phyloP scores from a whole-genome alignment of 78 protist genomes.

The Chrysochromulina tobinii region DNA sequence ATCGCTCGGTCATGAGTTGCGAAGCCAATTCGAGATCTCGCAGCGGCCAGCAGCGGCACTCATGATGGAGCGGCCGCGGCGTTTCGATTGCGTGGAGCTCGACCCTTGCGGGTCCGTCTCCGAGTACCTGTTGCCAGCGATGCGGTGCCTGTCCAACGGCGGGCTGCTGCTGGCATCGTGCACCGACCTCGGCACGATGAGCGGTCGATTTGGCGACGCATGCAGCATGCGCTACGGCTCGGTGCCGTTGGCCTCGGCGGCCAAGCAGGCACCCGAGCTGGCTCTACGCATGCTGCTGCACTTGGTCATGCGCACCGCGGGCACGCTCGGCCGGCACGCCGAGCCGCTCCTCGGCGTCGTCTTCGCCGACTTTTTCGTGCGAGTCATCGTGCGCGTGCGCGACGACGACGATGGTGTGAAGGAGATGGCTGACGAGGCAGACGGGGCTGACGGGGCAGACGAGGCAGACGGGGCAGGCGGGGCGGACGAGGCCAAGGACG shows the following conservation, averaged over 20 bases:
- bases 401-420: background rate
- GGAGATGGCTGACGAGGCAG: too few species aligned
- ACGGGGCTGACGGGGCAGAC: too few species aligned
- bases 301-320: background rate
- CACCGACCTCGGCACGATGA: slow-evolving; percentile 3
- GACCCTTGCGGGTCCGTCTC: background rate
- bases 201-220: background rate
- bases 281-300: slow-evolving; percentile 19
- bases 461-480: too few species aligned
- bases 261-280: background rate
- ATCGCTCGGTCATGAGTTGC: too few species aligned
- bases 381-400: slow-evolving; percentile 2
- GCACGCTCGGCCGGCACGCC: background rate
- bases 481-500: too few species aligned
- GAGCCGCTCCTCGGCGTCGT: background rate
- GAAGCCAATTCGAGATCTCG: too few species aligned
- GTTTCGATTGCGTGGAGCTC: background rate
- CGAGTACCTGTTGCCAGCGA: background rate
- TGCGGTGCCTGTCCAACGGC: background rate
- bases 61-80: background rate
- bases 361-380: background rate
- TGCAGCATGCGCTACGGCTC: background rate
- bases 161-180: background rate
- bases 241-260: background rate
- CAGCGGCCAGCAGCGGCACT: background rate